These are phyloP conservation scores for Asterochloris erici DNA, from an alignment of 139 green algal species.

Conservation along the genomic window DNA sequence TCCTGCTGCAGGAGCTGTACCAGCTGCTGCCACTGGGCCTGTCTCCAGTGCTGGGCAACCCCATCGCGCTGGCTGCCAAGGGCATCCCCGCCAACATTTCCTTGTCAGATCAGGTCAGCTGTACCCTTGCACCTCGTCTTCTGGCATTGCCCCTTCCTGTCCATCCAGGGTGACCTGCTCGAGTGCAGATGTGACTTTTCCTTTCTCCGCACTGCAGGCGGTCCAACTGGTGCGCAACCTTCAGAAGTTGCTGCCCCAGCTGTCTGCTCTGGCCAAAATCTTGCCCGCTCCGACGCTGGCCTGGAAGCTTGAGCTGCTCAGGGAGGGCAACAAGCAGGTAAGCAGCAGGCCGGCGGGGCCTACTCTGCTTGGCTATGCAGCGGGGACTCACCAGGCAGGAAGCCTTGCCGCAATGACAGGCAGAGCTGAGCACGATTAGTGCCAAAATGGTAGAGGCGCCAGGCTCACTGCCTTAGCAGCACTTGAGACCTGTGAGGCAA, in stretches of 20 bases:
- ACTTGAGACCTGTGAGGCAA: too few species aligned
- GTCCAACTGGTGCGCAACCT: conserved; percentile 11
- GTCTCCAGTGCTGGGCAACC: conserved; percentile 79
- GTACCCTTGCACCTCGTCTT: not conserved
- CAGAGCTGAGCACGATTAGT: too few species aligned
- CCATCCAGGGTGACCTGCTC: not conserved
- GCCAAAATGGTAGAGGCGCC: too few species aligned
- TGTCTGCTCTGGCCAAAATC: conserved; percentile 61
- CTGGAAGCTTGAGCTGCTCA: conserved; percentile 74
- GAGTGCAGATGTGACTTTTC: not conserved
- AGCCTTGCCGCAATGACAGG: too few species aligned
- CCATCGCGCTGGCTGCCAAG: conserved; percentile 57
- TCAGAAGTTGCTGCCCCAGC: conserved; percentile 51
- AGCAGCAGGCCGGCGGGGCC: conserved; percentile 1
- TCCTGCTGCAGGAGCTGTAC: conserved; percentile 52
- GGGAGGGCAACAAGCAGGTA: conserved; percentile 43
- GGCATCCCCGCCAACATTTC: conserved; percentile 26
- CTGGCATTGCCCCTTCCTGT: not conserved
- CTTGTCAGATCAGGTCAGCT: conserved; percentile 13
- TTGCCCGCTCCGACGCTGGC: conserved; percentile 70
- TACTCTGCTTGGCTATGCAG: too few species aligned
- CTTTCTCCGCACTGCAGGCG: not conserved
- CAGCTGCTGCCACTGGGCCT: conserved; percentile 67
- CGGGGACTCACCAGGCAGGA: too few species aligned
- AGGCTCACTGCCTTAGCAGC: too few species aligned